Conservation (phyloP, 441 rosid genomes). For the Bocquillonia castaneifolia region DNA sequence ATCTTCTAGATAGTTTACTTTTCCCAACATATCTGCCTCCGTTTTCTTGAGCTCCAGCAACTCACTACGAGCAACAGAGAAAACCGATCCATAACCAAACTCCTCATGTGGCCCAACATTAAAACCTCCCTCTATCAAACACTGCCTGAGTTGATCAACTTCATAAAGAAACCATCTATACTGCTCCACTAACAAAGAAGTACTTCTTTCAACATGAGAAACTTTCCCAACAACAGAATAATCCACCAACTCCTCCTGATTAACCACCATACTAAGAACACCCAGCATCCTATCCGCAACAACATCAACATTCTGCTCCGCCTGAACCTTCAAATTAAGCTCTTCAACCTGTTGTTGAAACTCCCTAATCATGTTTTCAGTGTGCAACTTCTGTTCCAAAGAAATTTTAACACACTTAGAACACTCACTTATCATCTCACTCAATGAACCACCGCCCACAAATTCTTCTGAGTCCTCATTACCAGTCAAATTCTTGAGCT, state of each 20-base stretch:
- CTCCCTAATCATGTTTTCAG: slow-evolving; percentile 40
- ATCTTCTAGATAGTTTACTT: slow-evolving; percentile 44
- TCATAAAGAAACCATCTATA: slow-evolving; percentile 57
- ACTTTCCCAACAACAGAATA: slow-evolving; percentile 48
- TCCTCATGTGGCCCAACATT: slow-evolving; percentile 50
- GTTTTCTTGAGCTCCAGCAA: slow-evolving; percentile 54
- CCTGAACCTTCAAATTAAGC: slow-evolving; percentile 45
- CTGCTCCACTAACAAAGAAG: slow-evolving; percentile 49
- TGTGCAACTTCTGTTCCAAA: slow-evolving; percentile 38
- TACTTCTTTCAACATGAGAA: slow-evolving; percentile 50
- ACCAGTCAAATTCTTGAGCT: slow-evolving; percentile 40
- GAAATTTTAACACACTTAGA: slow-evolving; percentile 39
- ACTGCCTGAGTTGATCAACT: slow-evolving; percentile 64
- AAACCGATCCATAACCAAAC: slow-evolving; percentile 36
- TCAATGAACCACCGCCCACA: slow-evolving; percentile 17
- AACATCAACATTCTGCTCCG: slow-evolving; percentile 37
- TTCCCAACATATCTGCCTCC: slow-evolving; percentile 47
- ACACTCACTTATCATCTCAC: slow-evolving; percentile 41
- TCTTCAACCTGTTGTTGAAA: slow-evolving; percentile 54
- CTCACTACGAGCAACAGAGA: slow-evolving; percentile 56
- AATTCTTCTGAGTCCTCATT: slow-evolving; percentile 12
- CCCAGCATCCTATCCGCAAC: slow-evolving; percentile 57
- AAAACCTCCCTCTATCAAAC: slow-evolving; percentile 44
- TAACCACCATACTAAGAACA: slow-evolving; percentile 51
- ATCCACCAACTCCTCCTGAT: slow-evolving; percentile 56